Evolutionary conservation across 106 monocot species (phyloP), one percentile per base, ranked within the genome.

Genomic region (Cymbidium sinense): DNA sequence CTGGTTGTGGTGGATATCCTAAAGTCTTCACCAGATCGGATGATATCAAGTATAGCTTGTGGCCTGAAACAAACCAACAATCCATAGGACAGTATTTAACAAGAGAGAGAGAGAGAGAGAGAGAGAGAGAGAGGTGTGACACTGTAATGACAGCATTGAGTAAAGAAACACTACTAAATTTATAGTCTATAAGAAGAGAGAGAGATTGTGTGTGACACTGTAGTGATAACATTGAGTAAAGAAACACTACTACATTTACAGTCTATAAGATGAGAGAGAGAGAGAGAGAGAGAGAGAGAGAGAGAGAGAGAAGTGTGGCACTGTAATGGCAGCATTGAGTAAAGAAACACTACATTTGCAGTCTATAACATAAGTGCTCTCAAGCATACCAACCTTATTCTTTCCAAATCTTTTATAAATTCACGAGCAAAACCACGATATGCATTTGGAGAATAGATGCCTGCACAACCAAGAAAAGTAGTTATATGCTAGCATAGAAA

Each of bases 381-480:
- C n/a, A 73, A 73, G 54, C 54, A 55, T 55, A 39, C 23, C 12
- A 71, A 95, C 95, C 99, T 99, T 34, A 99, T 86, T 79, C 86
- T 91, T 83, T 99, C 99, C 67, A 95, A 79, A 86, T 99, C 99
- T 86, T 99, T 99, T 43, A 99, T 95, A 74, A 99, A 99, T 80
- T 95, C 99, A 51, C 95, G 92, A 78, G 99, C 99, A 95, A 95
- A 99, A 0, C 99, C 99, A 76, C 99, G 92, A 55, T 99, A 99
- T 79, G 99, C 99, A 88, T 99, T 95, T 31, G 99, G 95, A 73
- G 99, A 99, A 86, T 99, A 99, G 43, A 91, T 94, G 54, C 98
- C 98, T 99, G 81, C 30, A 82, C 36, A 21, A 35, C 4, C 51
- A 78, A 47, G 75, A 69, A 52, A 28, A 70, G 13, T 7, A 71